Conservation (phyloP, 768 basidiomycete species). For the Phlegmacium glaucopus region DNA sequence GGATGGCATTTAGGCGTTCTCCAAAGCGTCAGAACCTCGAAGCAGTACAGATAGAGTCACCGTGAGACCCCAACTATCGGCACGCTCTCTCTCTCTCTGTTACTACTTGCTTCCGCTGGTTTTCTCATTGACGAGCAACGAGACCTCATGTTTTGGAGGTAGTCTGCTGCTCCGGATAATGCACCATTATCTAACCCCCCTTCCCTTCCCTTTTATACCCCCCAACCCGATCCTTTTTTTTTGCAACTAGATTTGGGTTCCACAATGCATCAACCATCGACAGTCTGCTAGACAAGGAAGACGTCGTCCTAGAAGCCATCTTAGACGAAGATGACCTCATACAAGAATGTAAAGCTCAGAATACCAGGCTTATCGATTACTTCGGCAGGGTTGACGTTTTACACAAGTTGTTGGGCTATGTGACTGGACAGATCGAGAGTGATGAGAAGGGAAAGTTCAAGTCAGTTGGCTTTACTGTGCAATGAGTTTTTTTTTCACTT, state of each 20-base stretch:
- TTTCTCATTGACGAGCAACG: slow-evolving; percentile 21
- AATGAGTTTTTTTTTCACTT: not conserved
- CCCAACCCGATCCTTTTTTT: slow-evolving; percentile 25
- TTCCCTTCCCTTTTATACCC: slow-evolving; percentile 17
- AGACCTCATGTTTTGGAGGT: slow-evolving; percentile 53
- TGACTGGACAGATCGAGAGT: slow-evolving; percentile 81
- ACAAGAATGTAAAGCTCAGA: slow-evolving; percentile 94
- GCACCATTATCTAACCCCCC: not conserved
- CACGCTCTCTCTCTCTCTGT: not conserved
- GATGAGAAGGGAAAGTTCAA: slow-evolving; percentile 79
- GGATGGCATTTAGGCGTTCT: too few species aligned
- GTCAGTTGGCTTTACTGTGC: slow-evolving; percentile 43
- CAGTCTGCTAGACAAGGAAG: slow-evolving; percentile 85
- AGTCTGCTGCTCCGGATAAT: slow-evolving; percentile 29
- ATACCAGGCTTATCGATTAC: slow-evolving; percentile 84
- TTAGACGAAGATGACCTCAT: slow-evolving; percentile 92
- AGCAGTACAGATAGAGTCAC: too few species aligned
- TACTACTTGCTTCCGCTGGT: slow-evolving; percentile 12
- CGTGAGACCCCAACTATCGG: not conserved
- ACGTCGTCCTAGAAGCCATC: slow-evolving; percentile 85
- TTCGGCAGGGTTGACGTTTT: slow-evolving; percentile 81
- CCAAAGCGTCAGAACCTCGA: too few species aligned
- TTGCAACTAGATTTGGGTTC: slow-evolving; percentile 76
- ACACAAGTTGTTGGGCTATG: slow-evolving; percentile 77
- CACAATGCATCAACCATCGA: slow-evolving; percentile 88